These are phyloP conservation scores for Xerocomellus chrysenteron DNA, from an alignment of 768 basidiomycete species.

Conservation along the genomic window DNA sequence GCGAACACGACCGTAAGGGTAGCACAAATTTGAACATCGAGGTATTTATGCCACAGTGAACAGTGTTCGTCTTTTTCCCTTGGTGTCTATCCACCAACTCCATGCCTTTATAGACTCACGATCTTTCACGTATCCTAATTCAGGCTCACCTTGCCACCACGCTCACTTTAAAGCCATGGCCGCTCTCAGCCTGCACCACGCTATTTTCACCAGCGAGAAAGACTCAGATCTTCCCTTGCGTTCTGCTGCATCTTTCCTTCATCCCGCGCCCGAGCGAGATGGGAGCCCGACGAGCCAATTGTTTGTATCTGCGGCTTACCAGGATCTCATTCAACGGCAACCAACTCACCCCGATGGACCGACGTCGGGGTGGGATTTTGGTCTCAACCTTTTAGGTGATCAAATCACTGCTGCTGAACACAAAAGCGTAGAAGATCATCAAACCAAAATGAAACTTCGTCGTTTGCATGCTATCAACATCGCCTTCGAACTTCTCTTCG, in stretches of 20 bases:
- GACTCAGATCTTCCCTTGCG: conserved; percentile 14
- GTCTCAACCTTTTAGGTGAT: conserved; percentile 32
- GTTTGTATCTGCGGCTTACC: conserved; percentile 31
- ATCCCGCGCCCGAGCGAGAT: conserved; percentile 11
- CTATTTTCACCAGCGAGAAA: conserved; percentile 43
- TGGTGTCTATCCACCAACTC: conserved; percentile 8
- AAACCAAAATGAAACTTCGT: conserved; percentile 33
- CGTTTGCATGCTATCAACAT: conserved; percentile 31
- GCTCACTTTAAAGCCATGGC: conserved; percentile 45
- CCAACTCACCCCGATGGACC: conserved; percentile 45
- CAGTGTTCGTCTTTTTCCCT: conserved; percentile 10
- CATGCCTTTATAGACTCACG: conserved; percentile 12
- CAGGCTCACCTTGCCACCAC: conserved; percentile 13
- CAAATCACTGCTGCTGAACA: conserved; percentile 32
- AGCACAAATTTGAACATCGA: background rate
- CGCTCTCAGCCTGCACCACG: conserved; percentile 57
- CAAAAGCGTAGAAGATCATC: conserved; percentile 28
- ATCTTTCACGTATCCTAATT: conserved; percentile 6
- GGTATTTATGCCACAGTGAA: conserved; percentile 16
- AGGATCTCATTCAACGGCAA: conserved; percentile 37
- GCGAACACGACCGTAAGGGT: background rate
- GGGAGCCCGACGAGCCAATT: conserved; percentile 15
- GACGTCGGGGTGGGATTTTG: conserved; percentile 29
- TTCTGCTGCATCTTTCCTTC: conserved; percentile 24
- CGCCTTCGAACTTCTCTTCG: conserved; percentile 35